Evolutionary conservation across 768 basidiomycete species (phyloP).

Genomic region (Calocybe indica): DNA sequence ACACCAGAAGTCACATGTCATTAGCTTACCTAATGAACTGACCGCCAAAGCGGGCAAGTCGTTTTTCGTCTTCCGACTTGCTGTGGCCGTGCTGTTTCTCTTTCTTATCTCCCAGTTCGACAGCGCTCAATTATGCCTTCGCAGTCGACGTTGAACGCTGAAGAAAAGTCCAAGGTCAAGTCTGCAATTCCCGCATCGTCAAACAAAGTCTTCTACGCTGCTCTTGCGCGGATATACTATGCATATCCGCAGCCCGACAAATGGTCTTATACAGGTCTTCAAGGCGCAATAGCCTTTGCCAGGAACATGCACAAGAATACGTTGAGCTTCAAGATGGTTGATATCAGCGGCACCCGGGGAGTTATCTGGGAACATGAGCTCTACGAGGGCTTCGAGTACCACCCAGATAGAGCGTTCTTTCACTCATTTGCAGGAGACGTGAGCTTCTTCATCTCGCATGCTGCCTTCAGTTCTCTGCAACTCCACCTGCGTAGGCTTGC

Average conservation of each 20-base stretch:
- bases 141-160: conserved; percentile 59
- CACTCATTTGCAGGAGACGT: conserved; percentile 93
- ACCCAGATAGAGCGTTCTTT: conserved; percentile 84
- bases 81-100: neutral
- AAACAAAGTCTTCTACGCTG: conserved; percentile 79
- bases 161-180: conserved; percentile 79
- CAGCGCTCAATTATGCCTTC: conserved; percentile 52
- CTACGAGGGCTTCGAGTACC: conserved; percentile 75
- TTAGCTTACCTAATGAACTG: too few relatives aligned
- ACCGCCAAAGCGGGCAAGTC: too few relatives aligned
- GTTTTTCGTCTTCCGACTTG: neutral
- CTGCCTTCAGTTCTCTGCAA: neutral
- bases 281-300: conserved; percentile 78
- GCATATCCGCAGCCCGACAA: conserved; percentile 69
- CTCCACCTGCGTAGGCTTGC: conserved; percentile 51
- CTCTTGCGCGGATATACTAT: conserved; percentile 85
- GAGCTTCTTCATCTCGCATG: conserved; percentile 26
- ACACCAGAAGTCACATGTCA: too few relatives aligned
- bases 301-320: conserved; percentile 51
- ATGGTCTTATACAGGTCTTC: conserved; percentile 85
- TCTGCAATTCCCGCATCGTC: conserved; percentile 44
- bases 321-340: conserved; percentile 73
- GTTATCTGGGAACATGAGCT: conserved; percentile 93
- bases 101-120: neutral
- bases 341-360: conserved; percentile 77